Evolutionary conservation across 2,329 filamentous ascomycete genomes (phyloP).

Genomic region (Elsinoe perseae): DNA sequence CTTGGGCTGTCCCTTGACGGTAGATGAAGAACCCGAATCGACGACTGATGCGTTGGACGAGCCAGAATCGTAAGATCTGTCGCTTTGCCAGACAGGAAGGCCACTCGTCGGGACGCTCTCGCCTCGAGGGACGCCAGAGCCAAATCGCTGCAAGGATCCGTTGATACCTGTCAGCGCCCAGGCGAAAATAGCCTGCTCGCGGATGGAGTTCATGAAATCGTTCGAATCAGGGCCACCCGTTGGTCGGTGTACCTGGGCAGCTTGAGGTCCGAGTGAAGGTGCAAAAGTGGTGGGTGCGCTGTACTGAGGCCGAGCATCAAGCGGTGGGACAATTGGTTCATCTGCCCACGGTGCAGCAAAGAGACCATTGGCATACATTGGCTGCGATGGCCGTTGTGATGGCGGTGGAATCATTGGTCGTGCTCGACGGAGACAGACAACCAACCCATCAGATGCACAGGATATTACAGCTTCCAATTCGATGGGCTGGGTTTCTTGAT

Average conservation of each 20-base stretch:
- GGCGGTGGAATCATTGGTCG: slow-evolving; percentile 59
- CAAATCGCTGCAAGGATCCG: slow-evolving; percentile 59
- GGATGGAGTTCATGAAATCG: slow-evolving; percentile 70
- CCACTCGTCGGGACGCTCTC: slow-evolving; percentile 56
- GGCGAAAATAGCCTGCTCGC: slow-evolving; percentile 79
- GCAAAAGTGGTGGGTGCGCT: slow-evolving; percentile 30
- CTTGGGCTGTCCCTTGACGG: background rate
- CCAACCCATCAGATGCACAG: slow-evolving; percentile 79
- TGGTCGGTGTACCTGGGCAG: slow-evolving; percentile 21
- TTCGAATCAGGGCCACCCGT: slow-evolving; percentile 46
- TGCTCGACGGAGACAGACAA: slow-evolving; percentile 70
- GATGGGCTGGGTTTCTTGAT: slow-evolving; percentile 37
- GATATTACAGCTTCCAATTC: slow-evolving; percentile 87
- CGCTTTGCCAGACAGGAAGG: slow-evolving; percentile 51
- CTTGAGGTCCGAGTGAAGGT: slow-evolving; percentile 29
- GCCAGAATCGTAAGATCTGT: slow-evolving; percentile 20
- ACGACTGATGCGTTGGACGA: slow-evolving; percentile 15
- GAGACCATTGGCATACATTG: slow-evolving; percentile 53
- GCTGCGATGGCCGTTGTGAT: slow-evolving; percentile 39
- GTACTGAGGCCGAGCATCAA: slow-evolving; percentile 29
- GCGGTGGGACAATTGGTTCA: slow-evolving; percentile 50
- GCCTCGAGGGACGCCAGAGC: slow-evolving; percentile 54
- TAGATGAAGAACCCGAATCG: slow-evolving; percentile 18
- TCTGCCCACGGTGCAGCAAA: slow-evolving; percentile 75
- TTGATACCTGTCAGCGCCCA: slow-evolving; percentile 79